Conservation (phyloP, 495 filamentous ascomycete genomes). For the Tuber borchii region DNA sequence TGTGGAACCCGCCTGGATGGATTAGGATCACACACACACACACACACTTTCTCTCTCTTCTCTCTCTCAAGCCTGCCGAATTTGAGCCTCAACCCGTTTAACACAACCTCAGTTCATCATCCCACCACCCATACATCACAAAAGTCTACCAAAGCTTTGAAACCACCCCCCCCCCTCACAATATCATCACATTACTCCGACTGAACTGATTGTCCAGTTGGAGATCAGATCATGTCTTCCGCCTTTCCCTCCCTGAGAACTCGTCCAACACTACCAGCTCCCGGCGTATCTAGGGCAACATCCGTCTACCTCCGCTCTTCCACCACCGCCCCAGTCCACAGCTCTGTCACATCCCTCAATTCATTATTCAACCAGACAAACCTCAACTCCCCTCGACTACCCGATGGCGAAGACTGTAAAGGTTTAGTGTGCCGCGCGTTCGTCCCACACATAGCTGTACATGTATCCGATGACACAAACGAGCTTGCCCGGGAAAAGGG, state of each 20-base stretch:
- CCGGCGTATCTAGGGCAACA: conserved; percentile 19
- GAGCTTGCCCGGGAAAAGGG: conserved; percentile 76
- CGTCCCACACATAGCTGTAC: conserved; percentile 76
- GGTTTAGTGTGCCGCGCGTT: conserved; percentile 70
- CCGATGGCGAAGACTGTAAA: conserved; percentile 26
- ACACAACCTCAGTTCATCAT: background rate
- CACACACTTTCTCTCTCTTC: background rate
- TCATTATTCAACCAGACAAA: conserved; percentile 27
- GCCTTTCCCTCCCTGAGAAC: conserved; percentile 23
- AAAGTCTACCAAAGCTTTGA: background rate
- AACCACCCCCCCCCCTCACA: background rate
- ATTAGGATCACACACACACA: background rate
- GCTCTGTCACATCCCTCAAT: conserved; percentile 38
- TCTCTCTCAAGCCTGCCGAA: background rate
- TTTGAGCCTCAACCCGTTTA: background rate
- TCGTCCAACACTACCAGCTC: conserved; percentile 28
- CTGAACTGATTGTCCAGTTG: conserved; percentile 1
- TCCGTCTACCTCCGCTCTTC: conserved; percentile 34
- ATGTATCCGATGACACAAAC: conserved; percentile 76
- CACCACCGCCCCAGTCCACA: conserved; percentile 24
- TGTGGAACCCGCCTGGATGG: background rate
- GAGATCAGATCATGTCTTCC: conserved; percentile 21
- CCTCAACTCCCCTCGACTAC: conserved; percentile 7
- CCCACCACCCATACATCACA: background rate
- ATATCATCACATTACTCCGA: background rate